Evolutionary conservation across 108 stramenopile species (phyloP).

Genomic region (Aurantiochytrium sp.): DNA sequence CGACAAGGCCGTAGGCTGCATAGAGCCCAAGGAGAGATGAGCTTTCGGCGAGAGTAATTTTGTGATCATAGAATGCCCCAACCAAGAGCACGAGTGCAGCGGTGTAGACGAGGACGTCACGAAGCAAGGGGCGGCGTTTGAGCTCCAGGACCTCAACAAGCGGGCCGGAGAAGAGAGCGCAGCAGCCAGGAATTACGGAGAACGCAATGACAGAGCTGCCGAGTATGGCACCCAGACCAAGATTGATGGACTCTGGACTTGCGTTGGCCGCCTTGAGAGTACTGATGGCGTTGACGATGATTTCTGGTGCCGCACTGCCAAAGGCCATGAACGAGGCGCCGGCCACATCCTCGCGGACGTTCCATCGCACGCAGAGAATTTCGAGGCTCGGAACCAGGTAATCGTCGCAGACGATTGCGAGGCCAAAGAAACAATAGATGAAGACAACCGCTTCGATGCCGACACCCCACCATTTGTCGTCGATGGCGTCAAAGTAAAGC

Average conservation of each 20-base stretch:
- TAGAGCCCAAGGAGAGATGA: neutral
- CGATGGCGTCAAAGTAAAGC: no score
- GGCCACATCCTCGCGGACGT: neutral
- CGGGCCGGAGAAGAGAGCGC: neutral
- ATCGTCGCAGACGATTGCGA: slow-evolving; percentile 25
- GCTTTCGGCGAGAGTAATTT: neutral
- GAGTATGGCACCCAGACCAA: neutral
- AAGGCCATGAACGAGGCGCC: neutral
- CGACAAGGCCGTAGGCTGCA: neutral
- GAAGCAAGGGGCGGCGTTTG: neutral
- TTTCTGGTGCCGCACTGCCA: neutral
- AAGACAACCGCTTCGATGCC: neutral
- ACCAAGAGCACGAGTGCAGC: neutral
- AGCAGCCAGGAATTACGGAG: neutral
- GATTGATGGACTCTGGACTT: neutral
- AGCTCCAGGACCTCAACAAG: neutral
- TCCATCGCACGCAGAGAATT: neutral
- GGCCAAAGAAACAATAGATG: neutral
- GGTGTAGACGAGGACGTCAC: neutral
- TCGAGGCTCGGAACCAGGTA: slow-evolving; percentile 16
- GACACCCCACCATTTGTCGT: neutral
- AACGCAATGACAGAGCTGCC: neutral
- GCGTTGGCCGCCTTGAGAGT: neutral
- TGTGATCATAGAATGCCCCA: no score
- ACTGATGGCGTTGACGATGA: neutral